A percentile compares a stretch with the other conserved stretches of the same genome.
Evolutionary conservation across 2,329 filamentous ascomycete species (phyloP).

Genomic region (Cyanodermella asteris): DNA sequence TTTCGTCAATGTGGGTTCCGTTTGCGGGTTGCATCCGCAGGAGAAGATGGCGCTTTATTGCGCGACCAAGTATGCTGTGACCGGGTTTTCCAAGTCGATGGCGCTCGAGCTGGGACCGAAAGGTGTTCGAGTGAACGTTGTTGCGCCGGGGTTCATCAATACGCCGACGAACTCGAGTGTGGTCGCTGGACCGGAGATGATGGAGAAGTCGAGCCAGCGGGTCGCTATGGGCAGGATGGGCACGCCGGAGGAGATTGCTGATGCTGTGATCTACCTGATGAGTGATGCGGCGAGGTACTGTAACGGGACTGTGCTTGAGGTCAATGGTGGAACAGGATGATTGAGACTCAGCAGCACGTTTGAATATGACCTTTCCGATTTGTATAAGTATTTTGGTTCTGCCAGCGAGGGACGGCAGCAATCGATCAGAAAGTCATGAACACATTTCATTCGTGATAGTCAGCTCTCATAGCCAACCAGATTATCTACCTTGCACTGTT

Average conservation of each 20-base stretch:
- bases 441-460: background rate
- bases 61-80: no score
- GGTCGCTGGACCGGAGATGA: conserved; percentile 63
- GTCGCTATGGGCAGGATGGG: conserved; percentile 62
- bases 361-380: no score
- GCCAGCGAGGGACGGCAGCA: no score
- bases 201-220: conserved; percentile 26
- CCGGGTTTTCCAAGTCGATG: conserved; percentile 54
- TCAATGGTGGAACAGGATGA: no score
- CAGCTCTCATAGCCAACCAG: background rate
- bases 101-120: conserved; percentile 77
- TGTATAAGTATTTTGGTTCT: no score
- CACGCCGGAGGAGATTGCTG: conserved; percentile 66
- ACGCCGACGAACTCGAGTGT: no score
- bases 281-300: conserved; percentile 70
- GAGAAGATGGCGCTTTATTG: no score
- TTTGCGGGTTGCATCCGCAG: no score
- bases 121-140: conserved; percentile 70
- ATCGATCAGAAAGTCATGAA: no score
- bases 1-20: no score
- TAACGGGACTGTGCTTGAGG: conserved; percentile 59
- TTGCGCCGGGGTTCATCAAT: conserved; percentile 76
- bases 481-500: conserved; percentile 1
- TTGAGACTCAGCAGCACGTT: no score
- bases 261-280: conserved; percentile 78